Conservation (phyloP, 2,329 filamentous ascomycete species). For the Helotiales sp. region DNA sequence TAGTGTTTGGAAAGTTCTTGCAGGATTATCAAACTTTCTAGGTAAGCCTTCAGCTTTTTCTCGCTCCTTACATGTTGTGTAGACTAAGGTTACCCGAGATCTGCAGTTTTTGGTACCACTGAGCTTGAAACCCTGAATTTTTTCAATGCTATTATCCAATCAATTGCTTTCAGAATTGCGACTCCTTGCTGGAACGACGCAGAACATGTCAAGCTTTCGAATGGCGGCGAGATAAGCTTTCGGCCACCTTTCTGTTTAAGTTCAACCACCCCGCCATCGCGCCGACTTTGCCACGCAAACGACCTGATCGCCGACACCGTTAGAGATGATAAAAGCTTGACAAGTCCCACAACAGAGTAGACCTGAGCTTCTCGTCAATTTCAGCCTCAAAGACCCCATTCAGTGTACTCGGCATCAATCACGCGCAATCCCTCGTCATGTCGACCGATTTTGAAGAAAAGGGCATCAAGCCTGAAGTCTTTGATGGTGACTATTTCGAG, state of each 20-base stretch:
- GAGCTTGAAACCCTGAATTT: not conserved
- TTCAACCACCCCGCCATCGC: not conserved
- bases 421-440: not conserved
- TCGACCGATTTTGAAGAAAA: constrained; percentile 9
- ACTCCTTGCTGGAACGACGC: not conserved
- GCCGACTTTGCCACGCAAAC: not conserved
- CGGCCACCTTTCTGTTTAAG: not conserved
- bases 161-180: not conserved
- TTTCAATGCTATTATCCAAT: not conserved
- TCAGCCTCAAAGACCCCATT: not conserved
- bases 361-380: no score
- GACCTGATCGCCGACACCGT: not conserved
- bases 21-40: no score
- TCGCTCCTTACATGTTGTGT: not conserved
- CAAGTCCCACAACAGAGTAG: not conserved
- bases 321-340: not conserved
- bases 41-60: not conserved
- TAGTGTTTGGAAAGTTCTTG: no score
- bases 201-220: not conserved
- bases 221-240: not conserved
- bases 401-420: not conserved
- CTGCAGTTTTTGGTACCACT: not conserved
- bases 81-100: not conserved
- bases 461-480: constrained; percentile 7
- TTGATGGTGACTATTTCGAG: not conserved